Evolutionary conservation across 2,329 filamentous ascomycete genomes (phyloP).

Genomic region (Remersonia thermophila): DNA sequence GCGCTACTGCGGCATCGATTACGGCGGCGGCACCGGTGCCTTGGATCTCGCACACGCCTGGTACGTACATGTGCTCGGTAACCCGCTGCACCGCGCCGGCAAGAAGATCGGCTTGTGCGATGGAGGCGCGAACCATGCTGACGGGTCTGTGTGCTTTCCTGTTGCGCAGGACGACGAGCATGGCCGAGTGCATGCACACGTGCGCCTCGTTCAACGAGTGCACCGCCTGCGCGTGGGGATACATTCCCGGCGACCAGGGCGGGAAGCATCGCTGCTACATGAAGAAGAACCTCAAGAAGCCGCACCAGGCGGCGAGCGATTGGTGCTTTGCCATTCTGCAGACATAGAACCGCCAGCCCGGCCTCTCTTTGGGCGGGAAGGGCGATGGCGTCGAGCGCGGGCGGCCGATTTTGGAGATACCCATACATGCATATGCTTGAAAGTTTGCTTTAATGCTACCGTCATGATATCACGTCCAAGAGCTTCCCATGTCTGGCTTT

Average conservation of each 20-base stretch:
- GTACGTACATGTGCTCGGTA: too few species aligned
- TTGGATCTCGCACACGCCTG: slow-evolving; percentile 19
- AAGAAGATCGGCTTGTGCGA: too few species aligned
- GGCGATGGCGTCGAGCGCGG: slow-evolving; percentile 6
- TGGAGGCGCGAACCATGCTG: too few species aligned
- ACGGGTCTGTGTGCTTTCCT: too few species aligned
- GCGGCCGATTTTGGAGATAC: too few species aligned
- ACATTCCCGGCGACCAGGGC: slow-evolving; percentile 22
- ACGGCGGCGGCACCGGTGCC: slow-evolving; percentile 23
- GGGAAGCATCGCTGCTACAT: slow-evolving; percentile 25
- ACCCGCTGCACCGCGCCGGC: too few species aligned
- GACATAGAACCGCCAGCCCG: background rate
- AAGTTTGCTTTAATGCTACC: too few species aligned
- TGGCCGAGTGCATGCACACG: slow-evolving; percentile 28
- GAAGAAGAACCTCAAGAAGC: slow-evolving; percentile 23
- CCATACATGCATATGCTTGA: too few species aligned
- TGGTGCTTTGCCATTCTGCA: slow-evolving; percentile 28
- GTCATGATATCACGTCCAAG: too few species aligned
- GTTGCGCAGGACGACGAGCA: slow-evolving; percentile 18
- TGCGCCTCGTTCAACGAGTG: slow-evolving; percentile 26
- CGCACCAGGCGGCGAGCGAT: slow-evolving; percentile 20
- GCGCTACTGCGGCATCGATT: slow-evolving; percentile 35
- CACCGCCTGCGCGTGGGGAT: slow-evolving; percentile 28
- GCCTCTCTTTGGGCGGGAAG: background rate
- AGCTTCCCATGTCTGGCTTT: too few species aligned